Evolutionary conservation across 2,329 filamentous ascomycete genomes (phyloP).

Genomic region (Aureobasidium lini): DNA sequence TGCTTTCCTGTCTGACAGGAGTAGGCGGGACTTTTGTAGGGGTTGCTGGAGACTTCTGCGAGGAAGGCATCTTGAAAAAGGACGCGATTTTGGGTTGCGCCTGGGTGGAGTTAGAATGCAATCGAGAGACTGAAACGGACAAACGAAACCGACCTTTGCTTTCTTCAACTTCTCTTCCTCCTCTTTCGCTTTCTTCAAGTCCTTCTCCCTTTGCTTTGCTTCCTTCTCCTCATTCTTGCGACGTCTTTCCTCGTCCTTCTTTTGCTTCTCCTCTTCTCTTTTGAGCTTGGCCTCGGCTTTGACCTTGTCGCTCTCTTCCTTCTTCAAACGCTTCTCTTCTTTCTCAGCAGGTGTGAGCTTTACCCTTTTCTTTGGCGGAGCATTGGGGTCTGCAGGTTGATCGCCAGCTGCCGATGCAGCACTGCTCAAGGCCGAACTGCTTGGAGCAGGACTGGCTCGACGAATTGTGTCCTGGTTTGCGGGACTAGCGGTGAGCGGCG

Average conservation of each 20-base stretch:
- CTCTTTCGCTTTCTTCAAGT: conserved; percentile 40
- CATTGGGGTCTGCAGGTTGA: neutral
- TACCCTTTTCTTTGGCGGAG: conserved; percentile 28
- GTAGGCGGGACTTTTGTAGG: neutral
- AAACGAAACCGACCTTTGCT: conserved; percentile 21
- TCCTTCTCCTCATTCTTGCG: conserved; percentile 35
- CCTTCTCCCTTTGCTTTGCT: conserved; percentile 35
- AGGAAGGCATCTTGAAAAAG: conserved; percentile 22
- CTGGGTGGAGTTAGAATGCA: neutral
- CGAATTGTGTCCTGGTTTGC: conserved; percentile 3
- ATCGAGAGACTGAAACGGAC: conserved; percentile 18
- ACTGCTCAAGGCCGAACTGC: conserved; percentile 28
- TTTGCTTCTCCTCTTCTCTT: conserved; percentile 24
- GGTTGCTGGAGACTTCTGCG: conserved; percentile 16
- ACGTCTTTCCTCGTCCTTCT: conserved; percentile 25
- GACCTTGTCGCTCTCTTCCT: conserved; percentile 30
- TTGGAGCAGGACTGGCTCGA: conserved; percentile 21
- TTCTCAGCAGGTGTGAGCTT: conserved; percentile 39
- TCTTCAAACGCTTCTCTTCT: conserved; percentile 30
- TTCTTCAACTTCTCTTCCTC: conserved; percentile 34
- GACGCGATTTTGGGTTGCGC: conserved; percentile 27
- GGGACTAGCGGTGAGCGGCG: conserved; percentile 14
- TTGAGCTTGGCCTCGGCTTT: conserved; percentile 24
- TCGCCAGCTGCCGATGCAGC: conserved; percentile 15
- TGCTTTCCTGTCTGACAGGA: neutral